Evolutionary conservation across 345 rosid genomes (phyloP).

Genomic region (Odontarrhena argentea): DNA sequence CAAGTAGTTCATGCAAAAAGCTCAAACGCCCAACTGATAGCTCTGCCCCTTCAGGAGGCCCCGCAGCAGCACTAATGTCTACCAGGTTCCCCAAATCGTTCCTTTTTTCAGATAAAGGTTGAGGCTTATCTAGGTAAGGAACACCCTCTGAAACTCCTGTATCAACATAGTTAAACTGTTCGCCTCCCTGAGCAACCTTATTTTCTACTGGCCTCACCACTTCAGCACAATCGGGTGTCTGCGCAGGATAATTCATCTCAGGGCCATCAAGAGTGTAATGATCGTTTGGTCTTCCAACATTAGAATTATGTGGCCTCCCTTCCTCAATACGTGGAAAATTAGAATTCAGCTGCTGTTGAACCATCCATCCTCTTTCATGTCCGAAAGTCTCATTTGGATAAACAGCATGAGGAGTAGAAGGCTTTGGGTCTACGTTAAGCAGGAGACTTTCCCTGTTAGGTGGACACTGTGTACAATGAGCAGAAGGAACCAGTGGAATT

Average conservation of each 20-base stretch:
- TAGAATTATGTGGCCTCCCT: slow-evolving; percentile 57
- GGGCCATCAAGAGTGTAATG: slow-evolving; percentile 63
- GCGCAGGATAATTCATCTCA: slow-evolving; percentile 55
- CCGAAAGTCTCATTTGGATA: slow-evolving; percentile 59
- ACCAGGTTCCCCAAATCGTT: slow-evolving; percentile 34
- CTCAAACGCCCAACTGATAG: slow-evolving; percentile 52
- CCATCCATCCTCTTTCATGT: slow-evolving; percentile 80
- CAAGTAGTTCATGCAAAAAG: slow-evolving; percentile 67
- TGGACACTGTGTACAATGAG: slow-evolving; percentile 59
- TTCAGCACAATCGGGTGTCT: slow-evolving; percentile 37
- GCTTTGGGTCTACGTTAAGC: slow-evolving; percentile 62
- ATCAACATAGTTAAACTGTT: slow-evolving; percentile 39
- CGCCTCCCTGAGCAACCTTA: slow-evolving; percentile 42
- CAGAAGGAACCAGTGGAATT: slow-evolving; percentile 47
- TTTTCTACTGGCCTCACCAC: slow-evolving; percentile 45
- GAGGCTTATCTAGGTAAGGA: slow-evolving; percentile 39
- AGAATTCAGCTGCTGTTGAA: slow-evolving; percentile 64
- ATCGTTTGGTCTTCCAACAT: slow-evolving; percentile 70
- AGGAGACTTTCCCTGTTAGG: slow-evolving; percentile 55
- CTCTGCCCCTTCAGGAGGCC: slow-evolving; percentile 47
- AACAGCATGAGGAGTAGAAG: slow-evolving; percentile 46
- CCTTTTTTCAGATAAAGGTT: slow-evolving; percentile 32
- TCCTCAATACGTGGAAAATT: slow-evolving; percentile 59
- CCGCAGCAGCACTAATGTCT: slow-evolving; percentile 42
- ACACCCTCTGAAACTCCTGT: slow-evolving; percentile 31